A percentile compares a stretch with the other conserved stretches of the same genome.
phyloP scores from a whole-genome alignment of 202 grass and related monocot species.

The Sporobolus alterniflorus region DNA sequence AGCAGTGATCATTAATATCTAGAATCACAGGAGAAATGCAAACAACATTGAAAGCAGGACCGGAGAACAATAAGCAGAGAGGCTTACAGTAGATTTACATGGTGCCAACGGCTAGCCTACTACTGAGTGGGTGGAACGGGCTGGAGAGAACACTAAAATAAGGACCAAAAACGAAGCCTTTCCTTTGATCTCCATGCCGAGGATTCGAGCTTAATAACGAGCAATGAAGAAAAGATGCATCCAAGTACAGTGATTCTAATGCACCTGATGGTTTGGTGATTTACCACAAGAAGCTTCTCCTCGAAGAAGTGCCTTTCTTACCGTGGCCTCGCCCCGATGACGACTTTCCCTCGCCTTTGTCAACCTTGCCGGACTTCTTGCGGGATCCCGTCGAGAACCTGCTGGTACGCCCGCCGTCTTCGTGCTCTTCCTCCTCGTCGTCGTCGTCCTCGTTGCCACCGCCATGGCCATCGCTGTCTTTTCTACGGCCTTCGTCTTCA shows the following conservation, averaged over 20 bases:
- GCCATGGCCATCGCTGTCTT: not conserved
- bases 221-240: conserved; percentile 18
- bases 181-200: conserved; percentile 58
- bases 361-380: conserved; percentile 56
- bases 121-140: conserved; percentile 34
- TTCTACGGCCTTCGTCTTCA: not conserved
- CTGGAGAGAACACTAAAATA: conserved; percentile 56
- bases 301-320: conserved; percentile 64
- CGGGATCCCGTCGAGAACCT: conserved; percentile 46
- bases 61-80: not conserved
- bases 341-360: conserved; percentile 60
- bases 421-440: not conserved
- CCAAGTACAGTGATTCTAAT: conserved; percentile 39
- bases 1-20: no score
- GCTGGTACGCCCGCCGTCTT: conserved; percentile 3
- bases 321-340: conserved; percentile 48
- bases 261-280: conserved; percentile 11
- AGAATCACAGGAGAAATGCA: no score
- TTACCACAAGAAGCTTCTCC: conserved; percentile 65
- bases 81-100: conserved; percentile 60
- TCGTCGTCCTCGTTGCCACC: not conserved
- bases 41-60: no score
- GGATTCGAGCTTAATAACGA: conserved; percentile 25
- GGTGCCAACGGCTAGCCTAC: conserved; percentile 52
- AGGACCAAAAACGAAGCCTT: conserved; percentile 48